A percentile compares a stretch with the other conserved stretches of the same genome.
Conservation (phyloP, 208 protist species). For the Leishmania guyanensis region DNA sequence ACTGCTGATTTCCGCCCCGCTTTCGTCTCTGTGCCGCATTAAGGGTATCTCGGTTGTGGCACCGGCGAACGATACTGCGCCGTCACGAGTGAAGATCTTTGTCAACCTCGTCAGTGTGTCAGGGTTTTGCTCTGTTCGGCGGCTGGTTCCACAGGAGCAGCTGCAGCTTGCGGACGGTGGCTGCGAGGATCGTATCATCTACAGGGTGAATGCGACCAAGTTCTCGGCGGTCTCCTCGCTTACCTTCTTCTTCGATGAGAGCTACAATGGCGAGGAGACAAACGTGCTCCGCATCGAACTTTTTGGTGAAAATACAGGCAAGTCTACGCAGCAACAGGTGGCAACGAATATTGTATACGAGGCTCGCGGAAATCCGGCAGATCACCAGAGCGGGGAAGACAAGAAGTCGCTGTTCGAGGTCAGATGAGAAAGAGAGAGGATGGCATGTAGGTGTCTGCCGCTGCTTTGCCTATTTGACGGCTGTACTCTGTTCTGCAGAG, state of each 20-base stretch:
- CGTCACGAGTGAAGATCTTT: constrained; percentile 78
- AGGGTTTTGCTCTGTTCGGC: constrained; percentile 81
- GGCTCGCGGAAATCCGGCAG: constrained; percentile 78
- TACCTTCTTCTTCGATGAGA: constrained; percentile 76
- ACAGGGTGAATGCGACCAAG: constrained; percentile 72
- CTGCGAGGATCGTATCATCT: constrained; percentile 72
- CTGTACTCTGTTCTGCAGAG: background rate
- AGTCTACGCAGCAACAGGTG: constrained; percentile 60
- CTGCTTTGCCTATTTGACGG: background rate
- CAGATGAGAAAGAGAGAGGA: background rate
- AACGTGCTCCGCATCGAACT: constrained; percentile 84
- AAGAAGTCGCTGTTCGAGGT: constrained; percentile 43
- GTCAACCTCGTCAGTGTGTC: constrained; percentile 61
- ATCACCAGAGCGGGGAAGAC: constrained; percentile 67
- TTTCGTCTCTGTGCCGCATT: constrained; percentile 62
- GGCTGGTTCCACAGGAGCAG: constrained; percentile 74
- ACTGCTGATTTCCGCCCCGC: constrained; percentile 70
- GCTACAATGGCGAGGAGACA: constrained; percentile 72
- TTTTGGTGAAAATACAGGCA: constrained; percentile 74
- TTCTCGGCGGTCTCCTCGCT: constrained; percentile 60
- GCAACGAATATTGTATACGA: constrained; percentile 91
- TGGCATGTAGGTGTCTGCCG: background rate
- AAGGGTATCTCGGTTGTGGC: constrained; percentile 70
- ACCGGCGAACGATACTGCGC: constrained; percentile 55
- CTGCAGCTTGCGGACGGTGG: constrained; percentile 64